phyloP scores from a whole-genome alignment of 2,329 filamentous ascomycete genomes.

The Penicillium frequentans region DNA sequence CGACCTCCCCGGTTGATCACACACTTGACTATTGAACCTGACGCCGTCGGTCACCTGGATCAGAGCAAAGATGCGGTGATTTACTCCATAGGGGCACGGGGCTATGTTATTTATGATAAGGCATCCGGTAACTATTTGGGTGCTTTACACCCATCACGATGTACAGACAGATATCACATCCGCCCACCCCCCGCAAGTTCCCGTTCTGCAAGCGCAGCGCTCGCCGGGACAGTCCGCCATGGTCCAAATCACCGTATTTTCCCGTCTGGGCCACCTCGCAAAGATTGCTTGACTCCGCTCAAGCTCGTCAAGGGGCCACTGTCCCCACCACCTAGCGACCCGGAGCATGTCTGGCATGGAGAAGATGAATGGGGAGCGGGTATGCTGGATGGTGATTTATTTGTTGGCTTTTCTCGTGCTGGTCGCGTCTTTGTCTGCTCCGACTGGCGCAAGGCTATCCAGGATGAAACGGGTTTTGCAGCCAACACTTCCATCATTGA shows the following conservation, averaged over 20 bases:
- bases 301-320: slow-evolving; percentile 28
- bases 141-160: slow-evolving; percentile 36
- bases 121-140: slow-evolving; percentile 40
- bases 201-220: slow-evolving; percentile 14
- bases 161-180: slow-evolving; percentile 37
- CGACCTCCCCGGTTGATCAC: slow-evolving; percentile 35
- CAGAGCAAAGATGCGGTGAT: slow-evolving; percentile 44
- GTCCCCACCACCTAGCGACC: slow-evolving; percentile 17
- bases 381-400: slow-evolving; percentile 42
- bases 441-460: slow-evolving; percentile 43
- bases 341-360: slow-evolving; percentile 27
- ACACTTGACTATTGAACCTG: slow-evolving; percentile 40
- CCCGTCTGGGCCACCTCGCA: slow-evolving; percentile 19
- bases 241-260: slow-evolving; percentile 22
- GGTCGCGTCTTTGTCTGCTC: slow-evolving; percentile 48
- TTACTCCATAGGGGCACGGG: slow-evolving; percentile 45
- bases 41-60: slow-evolving; percentile 47
- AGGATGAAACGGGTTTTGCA: slow-evolving; percentile 23
- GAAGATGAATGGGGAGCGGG: slow-evolving; percentile 52
- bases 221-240: slow-evolving; percentile 21
- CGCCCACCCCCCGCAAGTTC: slow-evolving; percentile 22
- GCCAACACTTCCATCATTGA: slow-evolving; percentile 39
- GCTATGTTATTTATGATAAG: slow-evolving; percentile 47
- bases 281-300: slow-evolving; percentile 29
- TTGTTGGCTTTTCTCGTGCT: slow-evolving; percentile 46